Conservation (phyloP, 352 stramenopile species). For the Globisporangium carolinianum region DNA sequence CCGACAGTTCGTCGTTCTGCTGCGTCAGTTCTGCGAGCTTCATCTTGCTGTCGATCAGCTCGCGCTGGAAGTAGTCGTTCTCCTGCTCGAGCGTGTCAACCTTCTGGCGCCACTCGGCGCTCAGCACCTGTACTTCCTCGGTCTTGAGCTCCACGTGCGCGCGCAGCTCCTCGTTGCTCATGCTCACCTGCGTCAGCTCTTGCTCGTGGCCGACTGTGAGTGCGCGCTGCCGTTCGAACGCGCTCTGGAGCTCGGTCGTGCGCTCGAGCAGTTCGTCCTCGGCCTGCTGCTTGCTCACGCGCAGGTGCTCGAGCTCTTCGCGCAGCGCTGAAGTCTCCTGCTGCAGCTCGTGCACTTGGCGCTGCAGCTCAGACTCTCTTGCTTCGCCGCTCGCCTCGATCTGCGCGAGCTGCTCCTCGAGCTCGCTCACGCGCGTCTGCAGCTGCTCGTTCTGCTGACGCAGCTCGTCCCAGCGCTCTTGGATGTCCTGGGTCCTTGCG, state of each 20-base stretch:
- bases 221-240: conserved; percentile 35
- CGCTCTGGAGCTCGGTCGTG: conserved; percentile 32
- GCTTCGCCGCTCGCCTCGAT: conserved; percentile 31
- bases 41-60: conserved; percentile 83
- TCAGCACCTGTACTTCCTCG: conserved; percentile 26
- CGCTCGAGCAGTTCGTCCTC: conserved; percentile 44
- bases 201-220: conserved; percentile 35
- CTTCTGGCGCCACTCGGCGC: conserved; percentile 27
- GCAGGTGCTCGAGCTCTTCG: conserved; percentile 41
- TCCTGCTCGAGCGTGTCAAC: conserved; percentile 51
- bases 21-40: conserved; percentile 69
- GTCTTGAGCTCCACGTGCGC: conserved; percentile 32
- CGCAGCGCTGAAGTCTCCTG: conserved; percentile 38
- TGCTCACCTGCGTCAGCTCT: conserved; percentile 29
- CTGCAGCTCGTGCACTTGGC: conserved; percentile 41
- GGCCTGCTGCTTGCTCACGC: conserved; percentile 34
- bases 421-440: conserved; percentile 51
- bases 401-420: conserved; percentile 35
- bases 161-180: conserved; percentile 48
- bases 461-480: conserved; percentile 43
- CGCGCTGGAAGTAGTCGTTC: conserved; percentile 78
- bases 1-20: conserved; percentile 60
- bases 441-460: conserved; percentile 47
- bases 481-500: conserved; percentile 48
- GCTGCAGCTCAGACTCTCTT: conserved; percentile 38